These are phyloP conservation scores for Gentiana dahurica DNA, from an alignment of 257 asterid species.

Conservation along the genomic window DNA sequence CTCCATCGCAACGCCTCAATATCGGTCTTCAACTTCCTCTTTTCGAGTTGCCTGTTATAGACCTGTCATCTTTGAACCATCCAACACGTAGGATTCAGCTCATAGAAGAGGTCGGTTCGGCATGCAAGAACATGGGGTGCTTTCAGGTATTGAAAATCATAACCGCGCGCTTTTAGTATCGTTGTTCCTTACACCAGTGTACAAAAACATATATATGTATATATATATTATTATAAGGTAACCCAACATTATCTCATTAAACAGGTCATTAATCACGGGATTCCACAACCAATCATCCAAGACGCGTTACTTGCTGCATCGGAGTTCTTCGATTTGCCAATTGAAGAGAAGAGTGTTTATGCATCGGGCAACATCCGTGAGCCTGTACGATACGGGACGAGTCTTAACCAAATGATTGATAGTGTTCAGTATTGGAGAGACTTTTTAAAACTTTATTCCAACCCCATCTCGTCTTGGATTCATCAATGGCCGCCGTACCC, in stretches of 20 bases:
- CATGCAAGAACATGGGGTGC: constrained; percentile 12
- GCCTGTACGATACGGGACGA: constrained; percentile 60
- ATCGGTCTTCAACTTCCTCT: neutral
- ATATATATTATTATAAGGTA: no score
- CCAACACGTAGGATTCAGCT: constrained; percentile 2
- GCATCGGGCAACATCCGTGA: constrained; percentile 34
- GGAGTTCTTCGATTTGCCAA: constrained; percentile 46
- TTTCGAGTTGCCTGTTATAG: constrained; percentile 4
- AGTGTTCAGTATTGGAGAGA: constrained; percentile 57
- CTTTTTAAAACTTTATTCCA: constrained; percentile 58
- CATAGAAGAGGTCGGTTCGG: constrained; percentile 6
- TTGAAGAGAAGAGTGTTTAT: constrained; percentile 28
- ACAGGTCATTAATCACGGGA: constrained; percentile 62
- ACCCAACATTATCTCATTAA: neutral
- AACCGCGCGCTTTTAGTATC: neutral
- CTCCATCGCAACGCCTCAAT: constrained; percentile 10
- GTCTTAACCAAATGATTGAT: constrained; percentile 42
- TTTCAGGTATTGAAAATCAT: constrained; percentile 8
- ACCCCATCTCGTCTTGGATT: constrained; percentile 60
- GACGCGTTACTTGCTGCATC: constrained; percentile 40
- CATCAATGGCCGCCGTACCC: constrained; percentile 64
- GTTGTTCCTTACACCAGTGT: neutral
- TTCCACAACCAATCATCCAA: constrained; percentile 24
- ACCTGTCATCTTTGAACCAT: constrained; percentile 5
- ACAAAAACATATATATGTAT: neutral